phyloP scores from a whole-genome alignment of 306 rosid genomes.

The Leucaena leucocephala region DNA sequence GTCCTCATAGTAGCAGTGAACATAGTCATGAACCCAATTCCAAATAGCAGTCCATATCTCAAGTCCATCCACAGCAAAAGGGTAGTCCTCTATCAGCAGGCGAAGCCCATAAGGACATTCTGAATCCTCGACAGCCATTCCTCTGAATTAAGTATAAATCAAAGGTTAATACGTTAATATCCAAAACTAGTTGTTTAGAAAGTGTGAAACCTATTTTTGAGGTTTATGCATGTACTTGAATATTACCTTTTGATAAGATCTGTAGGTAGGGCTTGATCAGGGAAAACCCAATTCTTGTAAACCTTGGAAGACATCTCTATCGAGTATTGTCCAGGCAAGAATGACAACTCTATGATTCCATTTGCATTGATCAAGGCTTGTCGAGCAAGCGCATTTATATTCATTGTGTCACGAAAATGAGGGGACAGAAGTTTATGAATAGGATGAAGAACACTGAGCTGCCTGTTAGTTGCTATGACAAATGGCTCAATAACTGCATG shows the following conservation, averaged over 20 bases:
- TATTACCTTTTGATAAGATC: conserved; percentile 61
- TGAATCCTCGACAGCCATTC: conserved; percentile 59
- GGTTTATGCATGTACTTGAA: neutral
- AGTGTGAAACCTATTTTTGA: neutral
- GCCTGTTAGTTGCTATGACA: conserved; percentile 45
- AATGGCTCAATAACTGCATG: conserved; percentile 80
- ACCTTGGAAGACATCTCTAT: conserved; percentile 40
- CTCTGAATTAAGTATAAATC: conserved; percentile 35
- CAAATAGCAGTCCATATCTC: conserved; percentile 67
- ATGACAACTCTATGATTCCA: conserved; percentile 42
- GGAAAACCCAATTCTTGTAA: conserved; percentile 44
- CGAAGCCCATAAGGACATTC: conserved; percentile 48
- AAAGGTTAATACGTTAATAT: neutral
- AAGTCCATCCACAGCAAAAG: conserved; percentile 73
- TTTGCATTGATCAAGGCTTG: conserved; percentile 36
- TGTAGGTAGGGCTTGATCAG: conserved; percentile 42
- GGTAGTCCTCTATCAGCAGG: conserved; percentile 62
- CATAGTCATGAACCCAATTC: conserved; percentile 61
- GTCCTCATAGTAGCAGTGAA: conserved; percentile 48
- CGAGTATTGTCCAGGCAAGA: conserved; percentile 31
- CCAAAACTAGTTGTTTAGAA: neutral
- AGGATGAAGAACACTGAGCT: conserved; percentile 48
- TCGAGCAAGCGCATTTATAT: conserved; percentile 44
- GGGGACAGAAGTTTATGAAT: conserved; percentile 43
- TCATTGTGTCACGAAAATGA: conserved; percentile 50